Conservation (phyloP, 345 rosid species). For the Dipteronia dyeriana region DNA sequence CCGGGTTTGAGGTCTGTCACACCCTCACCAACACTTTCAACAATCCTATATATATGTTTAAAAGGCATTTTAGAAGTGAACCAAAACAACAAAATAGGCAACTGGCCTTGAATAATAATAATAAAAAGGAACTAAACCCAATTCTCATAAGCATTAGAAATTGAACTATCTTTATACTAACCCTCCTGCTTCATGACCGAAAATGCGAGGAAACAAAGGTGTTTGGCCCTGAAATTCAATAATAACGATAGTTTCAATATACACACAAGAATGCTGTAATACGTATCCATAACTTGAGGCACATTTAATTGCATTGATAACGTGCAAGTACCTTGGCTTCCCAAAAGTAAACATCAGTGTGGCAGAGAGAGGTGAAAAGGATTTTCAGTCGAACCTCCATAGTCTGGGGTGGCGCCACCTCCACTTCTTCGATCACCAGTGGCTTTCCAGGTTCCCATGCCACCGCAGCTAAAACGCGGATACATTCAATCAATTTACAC, state of each 20-base stretch:
- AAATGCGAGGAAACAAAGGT: slow-evolving; percentile 42
- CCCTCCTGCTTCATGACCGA: slow-evolving; percentile 51
- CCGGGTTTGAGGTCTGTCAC: slow-evolving; percentile 33
- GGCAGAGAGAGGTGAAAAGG: slow-evolving; percentile 44
- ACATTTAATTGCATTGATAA: not conserved
- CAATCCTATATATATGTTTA: slow-evolving; percentile 21
- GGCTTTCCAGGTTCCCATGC: slow-evolving; percentile 68
- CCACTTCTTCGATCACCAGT: slow-evolving; percentile 50
- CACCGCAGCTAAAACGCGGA: slow-evolving; percentile 40
- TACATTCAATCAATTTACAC: not conserved
- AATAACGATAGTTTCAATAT: not conserved
- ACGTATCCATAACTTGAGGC: no score
- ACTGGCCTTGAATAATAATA: not conserved
- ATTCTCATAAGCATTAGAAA: not conserved
- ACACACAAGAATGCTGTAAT: not conserved
- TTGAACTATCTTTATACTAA: slow-evolving; percentile 5
- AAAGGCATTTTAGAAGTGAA: not conserved
- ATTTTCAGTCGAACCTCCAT: slow-evolving; percentile 48
- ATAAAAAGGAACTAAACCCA: no score
- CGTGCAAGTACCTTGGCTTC: slow-evolving; percentile 42
- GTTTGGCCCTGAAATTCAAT: slow-evolving; percentile 35
- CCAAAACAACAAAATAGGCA: not conserved
- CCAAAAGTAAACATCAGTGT: slow-evolving; percentile 56
- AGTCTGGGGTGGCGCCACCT: slow-evolving; percentile 53
- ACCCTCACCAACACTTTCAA: slow-evolving; percentile 40